Base-by-base conservation (phyloP, 208 protist genomes). In the Wallacemonas sp. region DNA sequence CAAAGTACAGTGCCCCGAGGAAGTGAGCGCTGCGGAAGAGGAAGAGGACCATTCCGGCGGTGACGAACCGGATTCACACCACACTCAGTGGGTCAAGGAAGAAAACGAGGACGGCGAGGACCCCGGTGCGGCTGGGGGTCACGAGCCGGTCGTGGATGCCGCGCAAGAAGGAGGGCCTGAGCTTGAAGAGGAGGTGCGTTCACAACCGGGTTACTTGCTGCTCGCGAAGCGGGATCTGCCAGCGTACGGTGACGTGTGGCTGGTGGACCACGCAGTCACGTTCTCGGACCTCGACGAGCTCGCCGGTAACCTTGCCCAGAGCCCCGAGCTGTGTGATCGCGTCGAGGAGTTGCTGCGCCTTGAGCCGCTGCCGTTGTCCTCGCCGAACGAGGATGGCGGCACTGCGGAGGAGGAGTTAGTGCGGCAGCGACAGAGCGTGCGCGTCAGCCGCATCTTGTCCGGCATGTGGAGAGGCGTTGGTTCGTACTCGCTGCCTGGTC, bases 251-350 rank as follows among this genome's bases (percentile, higher is more conserved):
- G 75, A 84, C 53, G 73, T 88, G 32, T 85, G 82, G 82, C 72
- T 88, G 10, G 70, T 88, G 0, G 78, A 84, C 52, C 78, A 82
- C 65, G 78, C 71, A 26, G 82, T 70, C 39, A 84, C 82, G 21
- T 85, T 84, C 48, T 54, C 39, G 32, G 54, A 76, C 12, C 70
- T 63, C 15, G 70, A 75, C 26, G 54, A 61, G 32, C 61, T 84
- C 57, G 68, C 75, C n/a, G 29, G 10, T 0, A 55, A 78, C 36
- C 50, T 87, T 41, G 46, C 63, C 33, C 53, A 63, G 34, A 71
- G 79, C 52, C 60, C 59, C 21, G 29, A 34, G 1, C 68, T 87
- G 62, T 71, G 72, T 8, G 54, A 62, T 19, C 75, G 75, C 2
- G 44, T 82, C 10, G 67, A 65, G n/a, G 38, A 37, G 24, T 70